phyloP scores from a whole-genome alignment of 1,284 basidiomycete genomes.

The Takashimella tepidaria region DNA sequence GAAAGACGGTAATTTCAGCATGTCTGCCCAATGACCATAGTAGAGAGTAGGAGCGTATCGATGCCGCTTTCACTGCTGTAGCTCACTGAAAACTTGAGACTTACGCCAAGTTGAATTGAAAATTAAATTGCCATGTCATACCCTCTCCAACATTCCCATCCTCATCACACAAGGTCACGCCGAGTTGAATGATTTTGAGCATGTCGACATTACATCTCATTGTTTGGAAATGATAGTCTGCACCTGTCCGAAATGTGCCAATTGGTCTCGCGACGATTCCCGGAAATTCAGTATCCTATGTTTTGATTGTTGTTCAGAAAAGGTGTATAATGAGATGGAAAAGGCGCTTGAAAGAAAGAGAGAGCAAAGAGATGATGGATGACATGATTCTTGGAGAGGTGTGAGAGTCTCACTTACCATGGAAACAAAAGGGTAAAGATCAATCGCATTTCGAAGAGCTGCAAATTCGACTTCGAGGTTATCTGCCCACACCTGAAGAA shows the following conservation, averaged over 20 bases:
- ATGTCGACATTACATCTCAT: conserved; percentile 99
- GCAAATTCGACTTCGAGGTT: conserved; percentile 92
- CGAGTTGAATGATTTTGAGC: conserved; percentile 95
- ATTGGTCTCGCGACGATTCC: conserved; percentile 97
- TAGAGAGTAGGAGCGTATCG: too few relatives aligned
- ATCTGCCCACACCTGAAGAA: conserved; percentile 72
- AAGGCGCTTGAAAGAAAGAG: background rate
- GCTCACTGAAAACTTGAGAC: too few relatives aligned
- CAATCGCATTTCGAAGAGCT: conserved; percentile 76
- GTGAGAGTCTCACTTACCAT: conserved; percentile 61
- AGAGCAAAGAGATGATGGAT: conserved; percentile 16
- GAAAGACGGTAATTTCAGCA: background rate
- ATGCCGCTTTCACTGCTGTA: too few relatives aligned
- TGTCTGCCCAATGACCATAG: too few relatives aligned
- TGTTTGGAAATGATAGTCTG: conserved; percentile 99
- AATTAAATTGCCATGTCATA: conserved; percentile 99
- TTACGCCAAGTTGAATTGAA: conserved; percentile 84
- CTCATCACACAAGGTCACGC: conserved; percentile 89
- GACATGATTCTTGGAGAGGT: too few relatives aligned
- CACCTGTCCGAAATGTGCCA: conserved; percentile 90
- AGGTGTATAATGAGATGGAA: background rate
- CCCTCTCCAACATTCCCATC: conserved; percentile 85
- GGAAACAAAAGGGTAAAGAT: conserved; percentile 88
- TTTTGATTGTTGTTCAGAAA: too few relatives aligned
- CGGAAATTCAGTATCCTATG: conserved; percentile 95